phyloP scores from a whole-genome alignment of 2,329 filamentous ascomycete species.

The Claviceps monticola region DNA sequence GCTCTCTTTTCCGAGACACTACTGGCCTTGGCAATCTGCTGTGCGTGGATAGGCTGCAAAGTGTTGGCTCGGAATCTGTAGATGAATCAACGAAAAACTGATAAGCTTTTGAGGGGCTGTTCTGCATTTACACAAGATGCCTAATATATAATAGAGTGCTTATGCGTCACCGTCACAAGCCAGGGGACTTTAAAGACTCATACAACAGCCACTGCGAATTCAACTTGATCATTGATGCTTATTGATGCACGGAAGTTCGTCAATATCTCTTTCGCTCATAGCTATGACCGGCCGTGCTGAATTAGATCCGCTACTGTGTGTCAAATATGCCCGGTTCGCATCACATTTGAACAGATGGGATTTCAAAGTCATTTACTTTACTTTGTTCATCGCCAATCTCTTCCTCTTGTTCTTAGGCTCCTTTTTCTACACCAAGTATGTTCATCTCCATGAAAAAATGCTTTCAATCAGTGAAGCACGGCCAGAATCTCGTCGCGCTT shows the following conservation, averaged over 20 bases:
- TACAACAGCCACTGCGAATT: too few relatives aligned
- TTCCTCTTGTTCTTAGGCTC: slow-evolving; percentile 30
- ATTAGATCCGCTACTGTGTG: slow-evolving; percentile 19
- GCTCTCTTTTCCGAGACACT: background rate
- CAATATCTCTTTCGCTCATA: too few relatives aligned
- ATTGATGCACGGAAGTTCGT: too few relatives aligned
- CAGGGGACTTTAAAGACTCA: too few relatives aligned
- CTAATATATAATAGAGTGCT: too few relatives aligned
- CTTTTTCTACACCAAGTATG: slow-evolving; percentile 26
- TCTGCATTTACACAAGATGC: too few relatives aligned
- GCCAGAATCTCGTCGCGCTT: too few relatives aligned
- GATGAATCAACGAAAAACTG: too few relatives aligned
- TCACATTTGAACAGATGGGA: slow-evolving; percentile 25
- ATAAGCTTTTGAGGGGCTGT: background rate
- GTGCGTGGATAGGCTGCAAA: background rate
- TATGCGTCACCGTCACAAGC: too few relatives aligned
- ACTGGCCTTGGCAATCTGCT: slow-evolving; percentile 2
- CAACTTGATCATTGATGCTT: too few relatives aligned
- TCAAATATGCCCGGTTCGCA: slow-evolving; percentile 30
- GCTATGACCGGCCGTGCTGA: slow-evolving; percentile 1
- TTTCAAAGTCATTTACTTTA: slow-evolving; percentile 34
- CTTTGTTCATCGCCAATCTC: slow-evolving; percentile 29
- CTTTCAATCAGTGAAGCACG: too few relatives aligned
- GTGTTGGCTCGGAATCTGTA: too few relatives aligned
- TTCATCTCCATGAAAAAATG: background rate